phyloP scores from a whole-genome alignment of 495 filamentous ascomycete species.

The Platismatia glauca region DNA sequence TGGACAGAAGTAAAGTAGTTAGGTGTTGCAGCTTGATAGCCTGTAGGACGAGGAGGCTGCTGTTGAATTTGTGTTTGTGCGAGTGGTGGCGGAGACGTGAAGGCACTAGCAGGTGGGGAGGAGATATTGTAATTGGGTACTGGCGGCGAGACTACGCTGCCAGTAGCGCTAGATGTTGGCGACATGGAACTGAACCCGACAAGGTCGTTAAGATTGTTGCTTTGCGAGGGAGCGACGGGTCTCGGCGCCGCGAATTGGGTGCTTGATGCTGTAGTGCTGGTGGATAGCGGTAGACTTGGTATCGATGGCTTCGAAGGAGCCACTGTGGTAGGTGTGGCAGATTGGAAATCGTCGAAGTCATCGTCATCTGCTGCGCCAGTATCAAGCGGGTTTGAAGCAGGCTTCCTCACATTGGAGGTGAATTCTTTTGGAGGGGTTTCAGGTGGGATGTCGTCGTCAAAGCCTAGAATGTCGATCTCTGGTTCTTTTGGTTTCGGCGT shows the following conservation, averaged over 20 bases:
- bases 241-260: slow-evolving; percentile 73
- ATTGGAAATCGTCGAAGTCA: slow-evolving; percentile 97
- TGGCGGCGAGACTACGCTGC: slow-evolving; percentile 41
- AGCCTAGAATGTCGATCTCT: slow-evolving; percentile 80
- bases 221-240: slow-evolving; percentile 71
- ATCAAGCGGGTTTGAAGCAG: slow-evolving; percentile 42
- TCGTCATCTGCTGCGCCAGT: slow-evolving; percentile 61
- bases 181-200: slow-evolving; percentile 74
- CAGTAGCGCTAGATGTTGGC: slow-evolving; percentile 48
- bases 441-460: slow-evolving; percentile 60
- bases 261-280: slow-evolving; percentile 53
- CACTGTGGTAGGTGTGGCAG: slow-evolving; percentile 58
- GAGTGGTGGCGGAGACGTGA: slow-evolving; percentile 40
- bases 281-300: slow-evolving; percentile 34
- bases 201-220: slow-evolving; percentile 67
- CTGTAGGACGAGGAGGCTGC: slow-evolving; percentile 44
- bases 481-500: slow-evolving; percentile 72
- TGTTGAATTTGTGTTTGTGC: slow-evolving; percentile 30
- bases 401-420: slow-evolving; percentile 40
- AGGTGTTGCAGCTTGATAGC: slow-evolving; percentile 68
- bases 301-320: slow-evolving; percentile 39
- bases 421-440: slow-evolving; percentile 38
- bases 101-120: slow-evolving; percentile 36
- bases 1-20: slow-evolving; percentile 92
- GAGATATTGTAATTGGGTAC: slow-evolving; percentile 44